Conservation (phyloP, 2,329 filamentous ascomycete genomes). For the Geosmithia morbida region DNA sequence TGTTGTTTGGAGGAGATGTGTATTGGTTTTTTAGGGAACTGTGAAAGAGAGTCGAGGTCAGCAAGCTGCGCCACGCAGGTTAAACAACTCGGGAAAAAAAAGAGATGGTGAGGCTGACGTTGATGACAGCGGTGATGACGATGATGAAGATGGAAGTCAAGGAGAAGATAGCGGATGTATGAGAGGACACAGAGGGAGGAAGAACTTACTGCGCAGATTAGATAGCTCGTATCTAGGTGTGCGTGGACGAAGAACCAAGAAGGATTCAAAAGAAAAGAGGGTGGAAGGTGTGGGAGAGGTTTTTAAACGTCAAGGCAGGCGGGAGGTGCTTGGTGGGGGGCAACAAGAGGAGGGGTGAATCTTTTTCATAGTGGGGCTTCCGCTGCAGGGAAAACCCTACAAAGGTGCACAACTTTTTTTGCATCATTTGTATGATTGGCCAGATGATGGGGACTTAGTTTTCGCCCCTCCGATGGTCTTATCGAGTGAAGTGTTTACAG, state of each 20-base stretch:
- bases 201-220: slow-evolving; percentile 2
- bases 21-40: slow-evolving; percentile 4
- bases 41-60: slow-evolving; percentile 1
- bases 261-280: slow-evolving; percentile 14
- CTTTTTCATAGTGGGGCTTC: slow-evolving; percentile 1
- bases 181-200: background rate
- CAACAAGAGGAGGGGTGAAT: slow-evolving; percentile 1
- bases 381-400: slow-evolving; percentile 1
- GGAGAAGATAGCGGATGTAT: too few relatives aligned
- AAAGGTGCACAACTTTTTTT: slow-evolving; percentile 2
- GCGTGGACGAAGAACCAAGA: slow-evolving; percentile 24
- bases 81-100: background rate
- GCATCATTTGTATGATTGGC: background rate
- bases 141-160: slow-evolving; percentile 5
- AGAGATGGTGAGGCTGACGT: background rate
- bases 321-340: background rate
- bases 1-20: slow-evolving; percentile 5
- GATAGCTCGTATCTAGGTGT: slow-evolving; percentile 14
- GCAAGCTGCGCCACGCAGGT: background rate
- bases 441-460: background rate
- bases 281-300: slow-evolving; percentile 19
- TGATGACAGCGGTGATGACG: slow-evolving; percentile 5
- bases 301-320: slow-evolving; percentile 16
- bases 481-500: background rate
- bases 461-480: background rate